These are phyloP conservation scores for Podaxis mareebaensis DNA, from an alignment of 768 basidiomycete species.

Conservation along the genomic window DNA sequence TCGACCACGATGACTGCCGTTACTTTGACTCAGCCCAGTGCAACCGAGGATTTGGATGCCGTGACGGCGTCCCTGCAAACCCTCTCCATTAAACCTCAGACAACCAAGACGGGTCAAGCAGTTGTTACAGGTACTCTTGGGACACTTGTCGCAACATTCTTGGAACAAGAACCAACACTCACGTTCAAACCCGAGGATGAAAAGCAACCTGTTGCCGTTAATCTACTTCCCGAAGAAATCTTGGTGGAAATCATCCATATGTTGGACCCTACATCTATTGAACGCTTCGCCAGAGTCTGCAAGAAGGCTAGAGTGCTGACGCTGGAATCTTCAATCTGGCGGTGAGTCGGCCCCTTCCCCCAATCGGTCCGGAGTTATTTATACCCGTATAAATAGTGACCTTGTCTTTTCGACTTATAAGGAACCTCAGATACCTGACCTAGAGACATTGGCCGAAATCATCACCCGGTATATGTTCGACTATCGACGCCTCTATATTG, in stretches of 20 bases:
- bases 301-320: slow-evolving; percentile 75
- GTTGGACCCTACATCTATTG: slow-evolving; percentile 68
- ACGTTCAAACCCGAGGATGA: slow-evolving; percentile 74
- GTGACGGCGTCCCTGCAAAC: slow-evolving; percentile 29
- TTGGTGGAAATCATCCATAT: slow-evolving; percentile 64
- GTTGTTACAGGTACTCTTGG: slow-evolving; percentile 44
- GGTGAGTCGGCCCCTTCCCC: slow-evolving; percentile 40
- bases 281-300: slow-evolving; percentile 74
- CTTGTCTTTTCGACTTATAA: slow-evolving; percentile 68
- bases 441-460: slow-evolving; percentile 49
- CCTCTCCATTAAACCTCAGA: slow-evolving; percentile 16
- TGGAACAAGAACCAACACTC: slow-evolving; percentile 32
- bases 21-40: background rate
- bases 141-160: slow-evolving; percentile 49
- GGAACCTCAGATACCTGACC: slow-evolving; percentile 69
- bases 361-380: background rate
- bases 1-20: background rate
- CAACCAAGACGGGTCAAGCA: background rate
- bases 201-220: slow-evolving; percentile 52
- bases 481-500: slow-evolving; percentile 77
- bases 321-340: slow-evolving; percentile 74
- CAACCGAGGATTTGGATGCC: slow-evolving; percentile 9
- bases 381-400: slow-evolving; percentile 40
- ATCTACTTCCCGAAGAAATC: slow-evolving; percentile 74
- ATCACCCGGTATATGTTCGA: slow-evolving; percentile 56